Conservation (phyloP, 2,329 filamentous ascomycete genomes). For the Intubia oerlemansii region DNA sequence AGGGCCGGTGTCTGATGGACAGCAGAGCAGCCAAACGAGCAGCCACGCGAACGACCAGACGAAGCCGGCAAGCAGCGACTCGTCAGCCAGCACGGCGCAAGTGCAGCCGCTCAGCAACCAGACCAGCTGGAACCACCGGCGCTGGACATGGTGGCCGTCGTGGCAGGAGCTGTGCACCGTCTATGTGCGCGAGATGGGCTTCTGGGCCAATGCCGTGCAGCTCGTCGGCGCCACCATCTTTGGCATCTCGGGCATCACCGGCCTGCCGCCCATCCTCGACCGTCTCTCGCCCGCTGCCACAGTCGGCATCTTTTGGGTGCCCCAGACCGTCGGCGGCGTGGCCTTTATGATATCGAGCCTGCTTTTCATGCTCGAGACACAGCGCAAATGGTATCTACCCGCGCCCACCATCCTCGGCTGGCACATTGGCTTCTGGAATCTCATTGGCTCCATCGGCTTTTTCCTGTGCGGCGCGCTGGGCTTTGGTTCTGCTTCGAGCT, state of each 20-base stretch:
- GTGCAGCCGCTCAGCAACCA: background rate
- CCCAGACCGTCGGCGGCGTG: slow-evolving; percentile 37
- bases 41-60: too few species aligned
- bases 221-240: slow-evolving; percentile 39
- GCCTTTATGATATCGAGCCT: slow-evolving; percentile 37
- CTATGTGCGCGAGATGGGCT: slow-evolving; percentile 39
- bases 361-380: slow-evolving; percentile 46
- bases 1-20: too few species aligned
- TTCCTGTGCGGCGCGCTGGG: slow-evolving; percentile 37
- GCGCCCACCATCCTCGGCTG: slow-evolving; percentile 35
- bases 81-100: background rate
- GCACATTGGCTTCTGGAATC: slow-evolving; percentile 46
- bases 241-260: slow-evolving; percentile 40
- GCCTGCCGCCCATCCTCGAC: slow-evolving; percentile 32
- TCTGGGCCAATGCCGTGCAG: slow-evolving; percentile 35
- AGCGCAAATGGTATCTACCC: slow-evolving; percentile 39
- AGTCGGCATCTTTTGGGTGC: slow-evolving; percentile 38
- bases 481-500: slow-evolving; percentile 18
- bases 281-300: slow-evolving; percentile 21
- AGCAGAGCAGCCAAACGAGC: too few species aligned
- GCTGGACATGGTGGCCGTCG: slow-evolving; percentile 40
- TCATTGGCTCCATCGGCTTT: slow-evolving; percentile 41
- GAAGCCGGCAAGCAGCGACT: background rate
- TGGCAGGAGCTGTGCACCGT: slow-evolving; percentile 32
- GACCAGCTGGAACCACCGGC: slow-evolving; percentile 3